These are phyloP conservation scores for Pseudogymnoascus verrucosus DNA, from an alignment of 2,329 filamentous ascomycete genomes.

Conservation along the genomic window DNA sequence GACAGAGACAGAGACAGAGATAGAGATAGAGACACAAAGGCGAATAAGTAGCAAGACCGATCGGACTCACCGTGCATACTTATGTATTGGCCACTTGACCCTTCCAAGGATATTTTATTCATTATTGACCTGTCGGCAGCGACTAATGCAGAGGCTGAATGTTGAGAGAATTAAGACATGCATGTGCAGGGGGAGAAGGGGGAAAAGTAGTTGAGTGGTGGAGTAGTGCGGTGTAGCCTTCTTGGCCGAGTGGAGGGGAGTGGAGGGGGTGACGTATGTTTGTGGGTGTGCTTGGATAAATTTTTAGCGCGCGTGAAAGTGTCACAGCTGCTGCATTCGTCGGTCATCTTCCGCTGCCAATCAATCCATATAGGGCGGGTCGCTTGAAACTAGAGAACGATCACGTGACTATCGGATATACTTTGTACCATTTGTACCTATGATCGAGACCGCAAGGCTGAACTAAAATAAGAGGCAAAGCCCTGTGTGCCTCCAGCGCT, in stretches of 20 bases:
- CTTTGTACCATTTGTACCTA: background rate
- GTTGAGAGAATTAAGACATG: background rate
- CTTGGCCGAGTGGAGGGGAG: background rate
- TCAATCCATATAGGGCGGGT: background rate
- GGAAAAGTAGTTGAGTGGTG: background rate
- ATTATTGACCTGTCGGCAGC: background rate
- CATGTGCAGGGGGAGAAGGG: background rate
- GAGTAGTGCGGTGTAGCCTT: background rate
- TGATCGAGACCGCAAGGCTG: background rate
- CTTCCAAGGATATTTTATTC: background rate
- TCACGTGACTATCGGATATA: background rate
- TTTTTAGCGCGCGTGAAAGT: background rate
- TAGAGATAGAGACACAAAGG: background rate
- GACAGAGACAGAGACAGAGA: background rate
- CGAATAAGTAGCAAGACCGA: background rate
- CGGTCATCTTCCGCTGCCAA: background rate
- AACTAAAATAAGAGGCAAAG: background rate
- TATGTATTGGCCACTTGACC: conserved; percentile 2
- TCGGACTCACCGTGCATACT: background rate
- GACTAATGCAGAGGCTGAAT: background rate
- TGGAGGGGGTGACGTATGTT: background rate
- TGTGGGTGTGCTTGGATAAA: background rate
- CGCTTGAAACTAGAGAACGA: background rate
- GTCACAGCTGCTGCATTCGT: background rate
- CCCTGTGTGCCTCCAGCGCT: background rate